Evolutionary conservation across 805 yeast species (phyloP).

Genomic region (Yarrowia sp.): DNA sequence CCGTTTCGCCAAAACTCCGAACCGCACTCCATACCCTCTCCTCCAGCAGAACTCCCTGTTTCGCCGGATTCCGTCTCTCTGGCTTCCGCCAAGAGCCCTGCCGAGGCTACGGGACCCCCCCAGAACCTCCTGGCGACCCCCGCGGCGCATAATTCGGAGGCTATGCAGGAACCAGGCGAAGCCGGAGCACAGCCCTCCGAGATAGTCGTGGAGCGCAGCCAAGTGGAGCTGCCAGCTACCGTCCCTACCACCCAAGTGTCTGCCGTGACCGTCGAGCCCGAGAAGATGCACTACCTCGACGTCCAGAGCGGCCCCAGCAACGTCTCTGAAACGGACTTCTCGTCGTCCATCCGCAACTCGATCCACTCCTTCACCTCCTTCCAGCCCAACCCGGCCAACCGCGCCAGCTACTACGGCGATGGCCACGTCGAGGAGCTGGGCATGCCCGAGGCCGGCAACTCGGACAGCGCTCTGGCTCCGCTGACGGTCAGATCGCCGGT

Average conservation of each 20-base stretch:
- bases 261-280: neutral
- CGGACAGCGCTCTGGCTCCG: slow-evolving; percentile 9
- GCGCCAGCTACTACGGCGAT: slow-evolving; percentile 3
- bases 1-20: neutral
- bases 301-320: neutral
- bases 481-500: slow-evolving; percentile 5
- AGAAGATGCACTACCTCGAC: neutral
- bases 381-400: slow-evolving; percentile 5
- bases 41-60: too few species aligned
- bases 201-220: neutral
- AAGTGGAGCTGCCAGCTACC: neutral
- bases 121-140: neutral
- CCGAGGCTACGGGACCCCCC: neutral
- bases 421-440: neutral
- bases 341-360: slow-evolving; percentile 1
- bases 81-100: neutral
- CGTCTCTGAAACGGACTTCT: neutral
- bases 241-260: neutral
- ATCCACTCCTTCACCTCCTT: neutral
- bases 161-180: slow-evolving; percentile 21
- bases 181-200: neutral
- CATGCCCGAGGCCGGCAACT: neutral
- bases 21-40: neutral
- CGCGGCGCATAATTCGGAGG: neutral
- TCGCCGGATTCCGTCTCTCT: too few species aligned